phyloP scores from a whole-genome alignment of 768 basidiomycete species.

The Dacryopinax primogenitus region DNA sequence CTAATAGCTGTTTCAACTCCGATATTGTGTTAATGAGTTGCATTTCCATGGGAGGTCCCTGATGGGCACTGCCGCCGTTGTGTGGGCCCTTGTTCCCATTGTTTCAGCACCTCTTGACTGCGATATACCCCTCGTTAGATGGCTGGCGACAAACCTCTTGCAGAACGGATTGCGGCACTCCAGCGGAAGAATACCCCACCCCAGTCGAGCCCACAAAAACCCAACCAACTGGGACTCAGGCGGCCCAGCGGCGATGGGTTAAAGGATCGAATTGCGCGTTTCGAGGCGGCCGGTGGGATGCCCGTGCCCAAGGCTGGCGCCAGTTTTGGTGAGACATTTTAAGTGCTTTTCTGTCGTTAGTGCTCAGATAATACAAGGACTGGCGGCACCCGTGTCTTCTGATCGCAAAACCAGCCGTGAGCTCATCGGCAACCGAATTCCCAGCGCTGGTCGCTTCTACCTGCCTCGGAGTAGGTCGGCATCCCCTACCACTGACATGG shows the following conservation, averaged over 20 bases:
- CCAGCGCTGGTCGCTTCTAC: conserved; percentile 2
- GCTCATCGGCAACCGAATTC: conserved; percentile 4
- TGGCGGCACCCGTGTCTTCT: not conserved
- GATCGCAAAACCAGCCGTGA: not conserved
- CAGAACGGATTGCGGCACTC: not conserved
- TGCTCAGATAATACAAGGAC: not conserved
- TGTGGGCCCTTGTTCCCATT: not conserved
- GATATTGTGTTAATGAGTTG: no score
- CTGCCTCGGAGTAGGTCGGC: not conserved
- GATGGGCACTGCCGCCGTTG: not conserved
- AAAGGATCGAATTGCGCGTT: conserved; percentile 1
- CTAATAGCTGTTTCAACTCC: no score
- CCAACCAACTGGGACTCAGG: not conserved
- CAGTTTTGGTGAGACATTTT: conserved; percentile 1
- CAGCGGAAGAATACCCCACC: not conserved
- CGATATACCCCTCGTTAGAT: not conserved
- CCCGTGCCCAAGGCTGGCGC: not conserved
- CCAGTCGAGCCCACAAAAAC: not conserved
- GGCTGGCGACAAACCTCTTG: not conserved
- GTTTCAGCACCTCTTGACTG: not conserved
- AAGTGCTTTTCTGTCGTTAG: no score
- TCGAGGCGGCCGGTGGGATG: not conserved
- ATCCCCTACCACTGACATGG: not conserved
- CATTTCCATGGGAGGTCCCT: not conserved
- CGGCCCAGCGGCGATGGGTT: not conserved